Conservation (phyloP, 2,329 filamentous ascomycete genomes). For the Sarocladium brachiariae region DNA sequence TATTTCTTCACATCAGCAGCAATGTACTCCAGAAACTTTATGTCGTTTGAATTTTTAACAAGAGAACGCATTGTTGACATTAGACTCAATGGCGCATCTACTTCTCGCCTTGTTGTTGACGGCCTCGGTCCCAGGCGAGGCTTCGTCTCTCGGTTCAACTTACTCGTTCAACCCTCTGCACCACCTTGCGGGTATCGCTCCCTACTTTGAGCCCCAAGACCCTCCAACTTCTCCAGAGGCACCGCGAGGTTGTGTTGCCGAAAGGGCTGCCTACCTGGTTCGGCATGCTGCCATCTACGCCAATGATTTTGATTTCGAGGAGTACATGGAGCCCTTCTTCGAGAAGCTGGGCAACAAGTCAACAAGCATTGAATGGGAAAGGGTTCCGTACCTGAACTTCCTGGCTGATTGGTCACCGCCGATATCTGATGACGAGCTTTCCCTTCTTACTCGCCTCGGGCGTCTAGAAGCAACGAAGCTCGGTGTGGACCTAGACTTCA, state of each 20-base stretch:
- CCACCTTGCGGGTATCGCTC: conserved; percentile 48
- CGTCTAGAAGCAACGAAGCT: conserved; percentile 52
- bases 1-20: no score
- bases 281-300: conserved; percentile 56
- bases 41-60: no score
- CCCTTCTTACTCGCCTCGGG: conserved; percentile 56
- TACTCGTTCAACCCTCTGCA: conserved; percentile 47
- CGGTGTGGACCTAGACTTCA: conserved; percentile 50
- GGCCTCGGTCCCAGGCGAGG: conserved; percentile 11
- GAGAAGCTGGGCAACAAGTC: conserved; percentile 51
- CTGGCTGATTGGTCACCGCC: conserved; percentile 50
- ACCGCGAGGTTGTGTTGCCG: conserved; percentile 43
- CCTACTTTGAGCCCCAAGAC: conserved; percentile 50
- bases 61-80: neutral
- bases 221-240: conserved; percentile 34
- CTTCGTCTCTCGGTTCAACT: conserved; percentile 32
- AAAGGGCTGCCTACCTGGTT: conserved; percentile 46
- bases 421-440: conserved; percentile 47
- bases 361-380: conserved; percentile 45
- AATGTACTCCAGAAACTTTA: no score
- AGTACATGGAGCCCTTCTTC: conserved; percentile 49
- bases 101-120: conserved; percentile 10
- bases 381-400: conserved; percentile 49
- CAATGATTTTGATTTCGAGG: conserved; percentile 52
- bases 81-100: conserved; percentile 5